Conservation (phyloP, 1,284 basidiomycete species). For the Flammula alnicola region DNA sequence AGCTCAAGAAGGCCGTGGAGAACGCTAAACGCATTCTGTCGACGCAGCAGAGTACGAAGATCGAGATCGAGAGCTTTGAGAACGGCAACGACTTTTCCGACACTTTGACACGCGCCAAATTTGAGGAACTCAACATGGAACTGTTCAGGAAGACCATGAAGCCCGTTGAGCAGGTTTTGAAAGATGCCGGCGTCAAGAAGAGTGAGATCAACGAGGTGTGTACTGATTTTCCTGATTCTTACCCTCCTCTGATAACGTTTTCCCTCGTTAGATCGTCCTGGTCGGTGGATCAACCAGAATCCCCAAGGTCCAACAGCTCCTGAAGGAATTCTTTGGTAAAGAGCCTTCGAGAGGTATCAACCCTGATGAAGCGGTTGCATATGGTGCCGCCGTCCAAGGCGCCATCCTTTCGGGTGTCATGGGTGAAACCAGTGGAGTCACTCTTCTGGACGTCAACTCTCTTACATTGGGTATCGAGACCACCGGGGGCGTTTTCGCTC, state of each 20-base stretch:
- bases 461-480: slow-evolving; percentile 90
- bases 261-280: slow-evolving; percentile 67
- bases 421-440: slow-evolving; percentile 71
- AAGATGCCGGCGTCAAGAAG: slow-evolving; percentile 74
- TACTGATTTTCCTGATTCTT: not conserved
- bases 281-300: slow-evolving; percentile 93
- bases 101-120: slow-evolving; percentile 73
- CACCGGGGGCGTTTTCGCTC: slow-evolving; percentile 85
- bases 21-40: slow-evolving; percentile 79
- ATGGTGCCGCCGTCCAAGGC: slow-evolving; percentile 91
- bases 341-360: slow-evolving; percentile 84
- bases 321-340: slow-evolving; percentile 85
- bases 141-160: slow-evolving; percentile 76
- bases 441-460: slow-evolving; percentile 76
- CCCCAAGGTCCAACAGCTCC: slow-evolving; percentile 84
- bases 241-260: not conserved
- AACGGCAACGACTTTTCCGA: slow-evolving; percentile 78
- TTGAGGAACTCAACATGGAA: slow-evolving; percentile 77
- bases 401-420: slow-evolving; percentile 85
- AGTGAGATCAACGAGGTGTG: slow-evolving; percentile 66
- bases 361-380: slow-evolving; percentile 93
- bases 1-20: slow-evolving; percentile 85
- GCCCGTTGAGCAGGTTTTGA: slow-evolving; percentile 75
- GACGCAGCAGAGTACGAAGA: slow-evolving; percentile 67
- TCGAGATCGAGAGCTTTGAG: slow-evolving; percentile 79